Evolutionary conservation across 2,329 filamentous ascomycete genomes (phyloP), one percentile per base, ranked within the genome.

Genomic region (Cytospora piceae): DNA sequence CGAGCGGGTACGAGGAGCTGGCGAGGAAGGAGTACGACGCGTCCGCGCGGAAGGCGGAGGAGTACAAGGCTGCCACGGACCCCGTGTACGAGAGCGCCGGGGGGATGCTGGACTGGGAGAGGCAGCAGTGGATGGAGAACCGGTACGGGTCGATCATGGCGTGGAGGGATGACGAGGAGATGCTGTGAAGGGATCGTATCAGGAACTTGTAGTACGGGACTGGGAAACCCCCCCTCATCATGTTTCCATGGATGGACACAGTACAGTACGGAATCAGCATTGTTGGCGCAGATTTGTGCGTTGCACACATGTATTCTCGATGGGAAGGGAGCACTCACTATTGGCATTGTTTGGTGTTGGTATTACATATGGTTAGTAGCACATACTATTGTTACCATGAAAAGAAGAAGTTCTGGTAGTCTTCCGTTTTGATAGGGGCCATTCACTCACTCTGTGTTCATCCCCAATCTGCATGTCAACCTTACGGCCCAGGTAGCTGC

Each of bases 1-100:
- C 86, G 57, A 89, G 87, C 8, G 93, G 93, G 17, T 97, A 96
- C 74, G 90, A 92, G 72, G 82, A 86, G 73, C 78, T 91, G 65
- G 87, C 89, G 66, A 81, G 82, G 65, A 82, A 86, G 62, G 88
- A 91, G 72, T 87, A 89, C 68, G 84, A 90, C 71, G 78, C 82
- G 63, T 82, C 82, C 2, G 78, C 77, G 3, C 73, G 75, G 27
- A 74, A 73, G 24, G 71, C 77, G 68, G 67, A 74, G 4, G 58
- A 56, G 42, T 89, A 89, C 77, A 83, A 78, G 20, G 80, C 80
- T 14, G 83, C 88, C 0, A 87, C 84, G 2, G 90, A 93, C 69
- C 90, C 90, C 0, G 89, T 89, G n/a, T 93, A 92, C 74, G 83
- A 76, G 68, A 74, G 73, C 67, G 68, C 76, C 39, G 63, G 61